Conservation (phyloP, 2,329 filamentous ascomycete species). For the Claviceps purpurea region DNA sequence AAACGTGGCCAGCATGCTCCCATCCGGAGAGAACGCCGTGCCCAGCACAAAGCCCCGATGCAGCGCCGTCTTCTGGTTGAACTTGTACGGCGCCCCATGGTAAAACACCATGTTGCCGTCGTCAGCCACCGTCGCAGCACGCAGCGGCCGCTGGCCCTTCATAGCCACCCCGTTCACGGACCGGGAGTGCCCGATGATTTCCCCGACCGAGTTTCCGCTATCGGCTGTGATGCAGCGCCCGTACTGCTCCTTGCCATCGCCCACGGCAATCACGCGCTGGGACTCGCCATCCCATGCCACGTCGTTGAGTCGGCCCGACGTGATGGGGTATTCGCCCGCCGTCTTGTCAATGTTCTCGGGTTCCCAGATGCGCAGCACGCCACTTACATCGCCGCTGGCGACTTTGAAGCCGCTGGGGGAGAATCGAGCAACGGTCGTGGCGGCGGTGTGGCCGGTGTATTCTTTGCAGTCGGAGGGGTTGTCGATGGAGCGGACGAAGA, state of each 20-base stretch:
- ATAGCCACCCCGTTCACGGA: conserved; percentile 86
- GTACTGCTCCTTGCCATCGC: conserved; percentile 85
- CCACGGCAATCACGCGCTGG: conserved; percentile 90
- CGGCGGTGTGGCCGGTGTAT: conserved; percentile 80
- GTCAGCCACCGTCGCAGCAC: conserved; percentile 82
- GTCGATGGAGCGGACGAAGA: conserved; percentile 93
- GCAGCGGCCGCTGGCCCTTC: conserved; percentile 75
- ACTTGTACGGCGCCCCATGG: conserved; percentile 91
- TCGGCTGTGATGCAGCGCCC: conserved; percentile 91
- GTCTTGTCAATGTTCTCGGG: conserved; percentile 71
- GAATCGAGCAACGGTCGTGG: conserved; percentile 87
- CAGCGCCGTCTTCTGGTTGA: conserved; percentile 67
- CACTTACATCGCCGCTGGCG: conserved; percentile 77
- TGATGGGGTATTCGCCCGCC: conserved; percentile 89
- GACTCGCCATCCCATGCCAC: conserved; percentile 96
- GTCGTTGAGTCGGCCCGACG: conserved; percentile 89
- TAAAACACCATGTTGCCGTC: conserved; percentile 85
- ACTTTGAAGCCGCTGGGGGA: conserved; percentile 90
- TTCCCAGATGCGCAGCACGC: conserved; percentile 86
- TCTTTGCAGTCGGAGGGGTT: conserved; percentile 72
- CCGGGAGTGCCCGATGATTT: conserved; percentile 83
- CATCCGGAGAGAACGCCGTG: conserved; percentile 81
- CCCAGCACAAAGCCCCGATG: conserved; percentile 86
- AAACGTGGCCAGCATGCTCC: conserved; percentile 67
- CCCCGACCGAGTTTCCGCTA: conserved; percentile 89